phyloP scores from a whole-genome alignment of 2,329 filamentous ascomycete genomes.

The Botrytis fabae region DNA sequence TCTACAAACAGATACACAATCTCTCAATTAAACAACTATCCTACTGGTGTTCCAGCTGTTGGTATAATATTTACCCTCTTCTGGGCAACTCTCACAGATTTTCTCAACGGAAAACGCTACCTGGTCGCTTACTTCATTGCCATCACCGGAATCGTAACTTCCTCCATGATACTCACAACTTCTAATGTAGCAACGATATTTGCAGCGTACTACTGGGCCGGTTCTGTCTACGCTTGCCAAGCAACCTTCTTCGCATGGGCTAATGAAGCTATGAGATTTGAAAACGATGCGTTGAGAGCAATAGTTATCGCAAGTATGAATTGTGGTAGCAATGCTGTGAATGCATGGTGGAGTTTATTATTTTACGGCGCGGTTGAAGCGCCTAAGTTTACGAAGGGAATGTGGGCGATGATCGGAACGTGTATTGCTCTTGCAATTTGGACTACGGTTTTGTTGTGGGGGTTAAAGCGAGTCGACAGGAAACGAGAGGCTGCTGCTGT shows the following conservation, averaged over 20 bases:
- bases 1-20: constrained; percentile 49
- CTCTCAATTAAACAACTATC: constrained; percentile 54
- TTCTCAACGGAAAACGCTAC: constrained; percentile 61
- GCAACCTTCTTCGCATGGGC: constrained; percentile 76
- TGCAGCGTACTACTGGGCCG: constrained; percentile 70
- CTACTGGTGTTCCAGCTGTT: constrained; percentile 53
- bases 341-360: constrained; percentile 72
- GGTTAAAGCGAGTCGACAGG: constrained; percentile 45
- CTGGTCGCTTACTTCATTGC: constrained; percentile 68
- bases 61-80: constrained; percentile 59
- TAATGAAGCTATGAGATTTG: constrained; percentile 64
- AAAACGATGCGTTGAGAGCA: constrained; percentile 61
- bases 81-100: constrained; percentile 69
- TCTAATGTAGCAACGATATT: constrained; percentile 53
- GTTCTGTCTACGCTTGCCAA: constrained; percentile 69
- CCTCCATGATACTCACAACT: constrained; percentile 56
- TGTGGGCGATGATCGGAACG: constrained; percentile 71
- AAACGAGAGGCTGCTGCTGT: constrained; percentile 14
- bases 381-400: constrained; percentile 57
- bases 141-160: constrained; percentile 62
- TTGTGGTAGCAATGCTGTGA: constrained; percentile 64
- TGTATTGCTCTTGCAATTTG: constrained; percentile 61
- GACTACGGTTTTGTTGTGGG: constrained; percentile 55
- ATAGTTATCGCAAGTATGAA: constrained; percentile 75
- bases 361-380: constrained; percentile 69